Conservation (phyloP, 352 stramenopile genomes). For the Phytophthora tubulina region DNA sequence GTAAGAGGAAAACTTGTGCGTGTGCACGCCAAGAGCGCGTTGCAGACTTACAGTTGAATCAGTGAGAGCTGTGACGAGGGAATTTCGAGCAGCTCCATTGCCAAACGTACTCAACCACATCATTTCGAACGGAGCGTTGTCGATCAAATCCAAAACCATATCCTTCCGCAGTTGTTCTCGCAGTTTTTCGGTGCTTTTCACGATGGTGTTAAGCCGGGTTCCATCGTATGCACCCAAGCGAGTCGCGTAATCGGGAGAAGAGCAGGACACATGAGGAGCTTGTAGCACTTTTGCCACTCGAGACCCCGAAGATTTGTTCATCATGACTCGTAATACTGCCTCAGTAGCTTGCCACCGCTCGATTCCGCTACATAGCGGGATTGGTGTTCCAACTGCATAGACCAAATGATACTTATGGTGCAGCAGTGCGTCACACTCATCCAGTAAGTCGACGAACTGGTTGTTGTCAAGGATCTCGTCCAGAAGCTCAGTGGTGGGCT, state of each 20-base stretch:
- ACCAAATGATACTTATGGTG: conserved; percentile 91
- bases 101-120: conserved; percentile 63
- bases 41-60: conserved; percentile 46
- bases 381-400: conserved; percentile 75
- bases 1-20: conserved; percentile 36
- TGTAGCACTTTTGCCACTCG: conserved; percentile 50
- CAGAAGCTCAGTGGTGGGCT: conserved; percentile 15
- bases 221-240: conserved; percentile 55
- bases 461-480: conserved; percentile 55
- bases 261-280: conserved; percentile 49
- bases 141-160: conserved; percentile 69
- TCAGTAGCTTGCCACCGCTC: conserved; percentile 68
- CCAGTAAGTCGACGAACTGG: conserved; percentile 83
- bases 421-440: conserved; percentile 91
- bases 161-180: conserved; percentile 46
- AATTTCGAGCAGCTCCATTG: conserved; percentile 9
- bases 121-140: conserved; percentile 66
- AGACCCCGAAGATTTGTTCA: conserved; percentile 6
- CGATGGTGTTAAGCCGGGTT: conserved; percentile 51
- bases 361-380: conserved; percentile 54
- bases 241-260: conserved; percentile 44
- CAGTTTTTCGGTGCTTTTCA: conserved; percentile 21
- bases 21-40: conserved; percentile 21
- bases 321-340: conserved; percentile 47
- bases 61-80: conserved; percentile 46